phyloP scores from a whole-genome alignment of 371 early-diverging fungal species.

The Coemansia sp. region DNA sequence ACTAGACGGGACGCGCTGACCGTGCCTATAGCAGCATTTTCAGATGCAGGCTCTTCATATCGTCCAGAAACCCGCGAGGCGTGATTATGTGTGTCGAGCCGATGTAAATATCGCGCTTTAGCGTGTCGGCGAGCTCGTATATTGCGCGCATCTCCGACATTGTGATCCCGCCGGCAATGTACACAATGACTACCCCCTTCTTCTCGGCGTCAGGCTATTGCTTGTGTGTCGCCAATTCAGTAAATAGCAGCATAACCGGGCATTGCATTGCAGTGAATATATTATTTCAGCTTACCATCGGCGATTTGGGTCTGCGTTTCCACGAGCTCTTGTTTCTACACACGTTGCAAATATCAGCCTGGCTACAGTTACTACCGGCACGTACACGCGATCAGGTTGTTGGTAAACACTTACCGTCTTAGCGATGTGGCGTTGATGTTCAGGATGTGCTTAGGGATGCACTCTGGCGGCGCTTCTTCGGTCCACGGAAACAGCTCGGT shows the following conservation, averaged over 20 bases:
- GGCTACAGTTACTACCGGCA: no score
- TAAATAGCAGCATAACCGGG: neutral
- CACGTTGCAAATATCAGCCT: neutral
- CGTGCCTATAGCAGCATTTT: constrained; percentile 11
- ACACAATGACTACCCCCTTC: constrained; percentile 65
- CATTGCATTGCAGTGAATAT: neutral
- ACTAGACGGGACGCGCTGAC: constrained; percentile 4
- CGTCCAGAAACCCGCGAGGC: constrained; percentile 55
- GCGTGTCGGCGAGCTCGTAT: constrained; percentile 75
- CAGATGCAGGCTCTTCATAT: constrained; percentile 44
- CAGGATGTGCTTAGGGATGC: constrained; percentile 23
- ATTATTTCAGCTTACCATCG: constrained; percentile 19
- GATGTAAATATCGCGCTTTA: constrained; percentile 77
- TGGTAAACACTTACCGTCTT: constrained; percentile 22
- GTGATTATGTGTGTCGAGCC: constrained; percentile 66
- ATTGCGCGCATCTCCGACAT: constrained; percentile 86
- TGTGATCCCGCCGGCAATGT: constrained; percentile 91
- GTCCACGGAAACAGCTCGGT: constrained; percentile 43
- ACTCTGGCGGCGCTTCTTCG: constrained; percentile 17
- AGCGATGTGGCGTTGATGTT: constrained; percentile 32
- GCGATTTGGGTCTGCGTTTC: constrained; percentile 5
- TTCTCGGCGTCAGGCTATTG: constrained; percentile 7
- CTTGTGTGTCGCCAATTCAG: neutral
- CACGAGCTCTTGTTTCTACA: constrained; percentile 27
- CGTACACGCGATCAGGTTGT: no score